Base-by-base conservation (phyloP, 2,329 filamentous ascomycete genomes). In the Epicoccum nigrum region DNA sequence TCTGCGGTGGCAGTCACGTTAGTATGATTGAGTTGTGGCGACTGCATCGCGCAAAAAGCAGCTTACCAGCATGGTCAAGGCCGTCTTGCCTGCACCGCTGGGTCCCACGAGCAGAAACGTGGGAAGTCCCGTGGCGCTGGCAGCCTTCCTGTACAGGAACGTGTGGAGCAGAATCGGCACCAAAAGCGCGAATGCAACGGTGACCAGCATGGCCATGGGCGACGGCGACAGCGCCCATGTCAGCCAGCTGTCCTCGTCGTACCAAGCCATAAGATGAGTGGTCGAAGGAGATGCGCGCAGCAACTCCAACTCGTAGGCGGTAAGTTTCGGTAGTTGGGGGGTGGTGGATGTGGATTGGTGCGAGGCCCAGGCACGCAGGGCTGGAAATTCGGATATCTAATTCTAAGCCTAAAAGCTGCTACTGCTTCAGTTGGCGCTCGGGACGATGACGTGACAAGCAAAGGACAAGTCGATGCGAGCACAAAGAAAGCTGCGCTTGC, bases 11-110 rank as follows among this genome's bases (percentile, higher is more conserved):
- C 32, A 31, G 15, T 23, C 19, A 21, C 13, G 34, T 38, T 12
- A 38, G 34, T 15, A 9, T 16, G 20, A 30, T 9, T 11, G 12
- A 13, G 28, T 11, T 6, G 23, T 25, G 6, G 23, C 6, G 6
- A 9, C 23, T 25, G 28, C 9, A n/a, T 2, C 28, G 7, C 8
- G 33, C 33, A 23, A 13, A n/a, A 20, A 11, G 20, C 20, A 25
- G 34, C 76, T 56, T 79, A 89, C 86, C 62, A 94, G 81, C 17
- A 90, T 92, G n/a, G 92, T 77, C 27, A 97, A 84, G 7, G 89
- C 83, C 0, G 94, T 97, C 79, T 97, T 99, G 66, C 94, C 94
- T 41, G 85, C 83, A 57, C 87, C 89, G 48, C 87, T 86, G 13
- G 93, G 91, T 1, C 94, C 94, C 40, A 92, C 72, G 34, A 96